Conservation (phyloP, 2,329 filamentous ascomycete genomes). For the Neofusicoccum kwambonambiense region DNA sequence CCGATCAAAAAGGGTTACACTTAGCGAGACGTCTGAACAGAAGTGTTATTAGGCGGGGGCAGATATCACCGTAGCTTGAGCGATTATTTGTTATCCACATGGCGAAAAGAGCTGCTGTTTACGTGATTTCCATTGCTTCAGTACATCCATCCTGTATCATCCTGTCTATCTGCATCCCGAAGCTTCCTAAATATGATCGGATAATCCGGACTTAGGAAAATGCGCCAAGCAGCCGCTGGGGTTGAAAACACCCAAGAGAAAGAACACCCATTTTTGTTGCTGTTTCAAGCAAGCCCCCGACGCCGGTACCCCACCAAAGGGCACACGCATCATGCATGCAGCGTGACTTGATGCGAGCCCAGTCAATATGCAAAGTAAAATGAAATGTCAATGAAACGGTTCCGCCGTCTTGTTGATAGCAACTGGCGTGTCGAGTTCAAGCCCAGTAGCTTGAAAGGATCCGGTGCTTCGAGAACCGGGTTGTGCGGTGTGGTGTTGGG, state of each 20-base stretch:
- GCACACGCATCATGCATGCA: conserved; percentile 12
- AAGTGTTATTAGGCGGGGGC: too few relatives aligned
- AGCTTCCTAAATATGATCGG: neutral
- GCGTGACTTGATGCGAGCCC: conserved; percentile 11
- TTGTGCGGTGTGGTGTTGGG: neutral
- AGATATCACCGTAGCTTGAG: too few relatives aligned
- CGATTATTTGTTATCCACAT: too few relatives aligned
- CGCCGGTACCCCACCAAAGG: conserved; percentile 5
- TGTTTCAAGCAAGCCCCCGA: conserved; percentile 4
- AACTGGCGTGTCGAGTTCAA: too few relatives aligned
- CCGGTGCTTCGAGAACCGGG: neutral
- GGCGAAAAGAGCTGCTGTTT: too few relatives aligned
- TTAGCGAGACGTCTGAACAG: too few relatives aligned
- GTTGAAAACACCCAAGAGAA: neutral
- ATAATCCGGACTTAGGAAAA: neutral
- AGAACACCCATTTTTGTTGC: conserved; percentile 10
- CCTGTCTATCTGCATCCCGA: neutral
- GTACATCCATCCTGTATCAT: neutral
- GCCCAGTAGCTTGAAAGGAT: neutral
- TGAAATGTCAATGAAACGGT: neutral
- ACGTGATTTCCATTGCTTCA: neutral
- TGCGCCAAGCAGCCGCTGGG: conserved; percentile 1
- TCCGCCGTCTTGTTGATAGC: neutral
- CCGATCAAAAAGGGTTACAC: too few relatives aligned
- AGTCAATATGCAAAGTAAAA: conserved; percentile 3